These are phyloP conservation scores for Silene uniflora DNA, from an alignment of 148 eudicot species.

Conservation along the genomic window DNA sequence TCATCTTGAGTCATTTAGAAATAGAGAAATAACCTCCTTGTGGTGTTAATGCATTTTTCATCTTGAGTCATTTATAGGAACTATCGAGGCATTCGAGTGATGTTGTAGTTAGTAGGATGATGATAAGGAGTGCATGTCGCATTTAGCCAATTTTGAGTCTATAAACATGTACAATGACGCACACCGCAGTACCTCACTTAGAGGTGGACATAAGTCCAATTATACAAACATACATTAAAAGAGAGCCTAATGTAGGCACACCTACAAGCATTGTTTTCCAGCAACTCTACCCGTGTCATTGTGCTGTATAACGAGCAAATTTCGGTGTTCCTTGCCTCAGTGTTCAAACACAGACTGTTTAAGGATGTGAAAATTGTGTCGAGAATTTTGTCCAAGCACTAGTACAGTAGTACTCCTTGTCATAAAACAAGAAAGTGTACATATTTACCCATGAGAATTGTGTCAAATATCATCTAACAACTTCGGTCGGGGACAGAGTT, in stretches of 20 bases:
- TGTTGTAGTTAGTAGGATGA: too few relatives aligned
- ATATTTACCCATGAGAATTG: neutral
- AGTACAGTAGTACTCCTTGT: neutral
- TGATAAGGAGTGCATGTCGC: too few relatives aligned
- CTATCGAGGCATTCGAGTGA: too few relatives aligned
- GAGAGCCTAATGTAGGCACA: neutral
- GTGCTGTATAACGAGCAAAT: conserved; percentile 19
- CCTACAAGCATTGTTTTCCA: neutral
- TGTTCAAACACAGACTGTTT: neutral
- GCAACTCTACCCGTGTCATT: conserved; percentile 6
- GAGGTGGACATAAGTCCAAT: neutral
- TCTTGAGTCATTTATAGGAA: too few relatives aligned
- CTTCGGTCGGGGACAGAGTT: conserved; percentile 75
- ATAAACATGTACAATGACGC: too few relatives aligned
- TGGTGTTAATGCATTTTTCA: too few relatives aligned
- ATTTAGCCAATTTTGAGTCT: too few relatives aligned
- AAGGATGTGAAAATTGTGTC: neutral
- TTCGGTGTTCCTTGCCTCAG: neutral
- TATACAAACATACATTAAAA: neutral
- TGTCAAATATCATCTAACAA: conserved; percentile 65
- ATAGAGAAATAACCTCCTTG: too few relatives aligned
- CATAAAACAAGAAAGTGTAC: neutral
- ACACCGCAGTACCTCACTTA: too few relatives aligned
- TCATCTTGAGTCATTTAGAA: too few relatives aligned
- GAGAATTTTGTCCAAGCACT: neutral